phyloP scores from a whole-genome alignment of 331 rosid genomes.

The Erythrophleum ivorense region DNA sequence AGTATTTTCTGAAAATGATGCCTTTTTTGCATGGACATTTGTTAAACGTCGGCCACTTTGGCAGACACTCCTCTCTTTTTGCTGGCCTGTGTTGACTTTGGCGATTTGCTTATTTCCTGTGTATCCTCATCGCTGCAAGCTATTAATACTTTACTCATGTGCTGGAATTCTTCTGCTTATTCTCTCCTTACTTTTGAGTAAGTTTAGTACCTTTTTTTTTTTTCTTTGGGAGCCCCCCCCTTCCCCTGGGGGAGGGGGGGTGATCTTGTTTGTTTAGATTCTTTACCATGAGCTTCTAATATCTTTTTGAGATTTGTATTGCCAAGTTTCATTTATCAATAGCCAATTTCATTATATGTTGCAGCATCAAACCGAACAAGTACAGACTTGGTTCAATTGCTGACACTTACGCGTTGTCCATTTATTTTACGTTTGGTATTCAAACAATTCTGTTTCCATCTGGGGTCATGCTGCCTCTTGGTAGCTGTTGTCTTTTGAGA shows the following conservation, averaged over 20 bases:
- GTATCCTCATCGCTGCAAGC: constrained; percentile 93
- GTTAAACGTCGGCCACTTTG: constrained; percentile 88
- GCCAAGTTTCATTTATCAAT: constrained; percentile 10
- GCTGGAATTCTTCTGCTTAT: constrained; percentile 90
- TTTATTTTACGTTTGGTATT: constrained; percentile 6
- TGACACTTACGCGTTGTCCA: background rate
- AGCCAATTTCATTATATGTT: constrained; percentile 33
- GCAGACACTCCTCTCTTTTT: constrained; percentile 96
- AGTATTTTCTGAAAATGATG: constrained; percentile 85
- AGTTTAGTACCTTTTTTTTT: constrained; percentile 45
- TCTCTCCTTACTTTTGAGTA: constrained; percentile 76
- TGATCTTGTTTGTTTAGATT: constrained; percentile 10
- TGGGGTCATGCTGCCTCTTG: background rate
- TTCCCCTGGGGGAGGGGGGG: too few relatives aligned
- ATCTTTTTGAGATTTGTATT: background rate
- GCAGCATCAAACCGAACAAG: constrained; percentile 16
- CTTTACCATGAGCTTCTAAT: constrained; percentile 3
- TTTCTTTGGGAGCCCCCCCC: background rate
- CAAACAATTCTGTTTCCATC: background rate
- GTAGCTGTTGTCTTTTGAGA: constrained; percentile 7
- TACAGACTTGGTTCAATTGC: constrained; percentile 10
- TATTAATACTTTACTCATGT: constrained; percentile 88
- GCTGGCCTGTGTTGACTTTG: constrained; percentile 95
- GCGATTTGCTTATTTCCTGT: constrained; percentile 99
- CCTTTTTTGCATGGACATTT: constrained; percentile 97